phyloP scores from a whole-genome alignment of 371 early-diverging fungal species.

The Mucor piriformis region DNA sequence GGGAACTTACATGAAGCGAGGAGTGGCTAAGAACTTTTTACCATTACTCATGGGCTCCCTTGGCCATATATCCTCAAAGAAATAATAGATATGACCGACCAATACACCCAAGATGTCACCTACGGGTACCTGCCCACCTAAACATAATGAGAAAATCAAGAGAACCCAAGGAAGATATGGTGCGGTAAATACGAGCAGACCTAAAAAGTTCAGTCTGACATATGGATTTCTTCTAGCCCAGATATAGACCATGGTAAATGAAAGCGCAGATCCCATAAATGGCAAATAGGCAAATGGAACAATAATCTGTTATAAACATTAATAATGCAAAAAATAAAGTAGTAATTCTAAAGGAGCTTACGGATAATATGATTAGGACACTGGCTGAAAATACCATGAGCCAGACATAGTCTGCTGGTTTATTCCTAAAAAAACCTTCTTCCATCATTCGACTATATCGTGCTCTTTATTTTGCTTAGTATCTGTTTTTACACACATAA shows the following conservation, averaged over 20 bases:
- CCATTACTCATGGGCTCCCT: constrained; percentile 66
- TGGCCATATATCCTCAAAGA: constrained; percentile 95
- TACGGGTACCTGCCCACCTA: constrained; percentile 75
- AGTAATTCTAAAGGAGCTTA: constrained; percentile 29
- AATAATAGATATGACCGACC: constrained; percentile 94
- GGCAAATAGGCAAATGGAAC: constrained; percentile 74
- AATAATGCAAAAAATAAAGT: too few relatives aligned
- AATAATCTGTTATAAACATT: too few relatives aligned
- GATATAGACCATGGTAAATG: constrained; percentile 89
- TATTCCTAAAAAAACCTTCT: constrained; percentile 88
- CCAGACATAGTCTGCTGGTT: constrained; percentile 93
- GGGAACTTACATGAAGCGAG: constrained; percentile 60
- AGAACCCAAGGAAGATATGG: constrained; percentile 93
- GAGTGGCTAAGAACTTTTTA: constrained; percentile 60
- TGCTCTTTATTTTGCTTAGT: constrained; percentile 57
- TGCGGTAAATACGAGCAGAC: constrained; percentile 88
- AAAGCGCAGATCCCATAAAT: constrained; percentile 85
- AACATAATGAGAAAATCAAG: constrained; percentile 76
- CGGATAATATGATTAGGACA: constrained; percentile 55
- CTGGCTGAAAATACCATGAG: constrained; percentile 70
- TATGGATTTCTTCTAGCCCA: constrained; percentile 95
- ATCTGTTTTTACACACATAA: background rate
- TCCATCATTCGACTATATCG: constrained; percentile 93
- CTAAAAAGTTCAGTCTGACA: constrained; percentile 84
- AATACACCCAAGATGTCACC: constrained; percentile 84